phyloP scores from a whole-genome alignment of 73 alveolate species.

The Effrenium voratum region DNA sequence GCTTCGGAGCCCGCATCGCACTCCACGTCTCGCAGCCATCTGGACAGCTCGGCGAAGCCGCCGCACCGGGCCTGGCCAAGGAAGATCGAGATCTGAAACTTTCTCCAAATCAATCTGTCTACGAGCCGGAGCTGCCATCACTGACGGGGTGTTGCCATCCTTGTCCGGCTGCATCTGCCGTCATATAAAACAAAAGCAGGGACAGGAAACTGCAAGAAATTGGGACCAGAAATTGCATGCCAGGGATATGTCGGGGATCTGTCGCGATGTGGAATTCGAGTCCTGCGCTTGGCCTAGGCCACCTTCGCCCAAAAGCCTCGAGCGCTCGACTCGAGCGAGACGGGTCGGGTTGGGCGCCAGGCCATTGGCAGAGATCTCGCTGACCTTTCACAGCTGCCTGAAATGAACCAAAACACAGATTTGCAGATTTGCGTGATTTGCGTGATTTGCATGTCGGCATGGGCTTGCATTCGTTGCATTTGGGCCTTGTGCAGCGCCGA shows the following conservation, averaged over 20 bases:
- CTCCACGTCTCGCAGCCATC: conserved; percentile 21
- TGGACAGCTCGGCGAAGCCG: conserved; percentile 12
- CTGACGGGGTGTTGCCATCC: conserved; percentile 33
- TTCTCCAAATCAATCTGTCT: background rate
- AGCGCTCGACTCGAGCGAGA: too few relatives aligned
- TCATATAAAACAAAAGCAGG: background rate
- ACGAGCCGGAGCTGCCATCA: too few relatives aligned
- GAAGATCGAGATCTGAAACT: background rate
- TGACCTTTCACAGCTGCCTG: conserved; percentile 26
- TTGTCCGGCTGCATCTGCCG: conserved; percentile 39
- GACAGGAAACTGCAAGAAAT: too few relatives aligned
- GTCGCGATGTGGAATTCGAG: too few relatives aligned
- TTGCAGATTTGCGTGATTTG: too few relatives aligned
- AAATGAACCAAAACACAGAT: too few relatives aligned
- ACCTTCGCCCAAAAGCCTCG: background rate
- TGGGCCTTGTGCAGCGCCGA: conserved; percentile 69
- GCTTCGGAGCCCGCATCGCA: too few relatives aligned
- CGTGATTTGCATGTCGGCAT: too few relatives aligned
- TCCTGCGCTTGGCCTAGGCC: background rate
- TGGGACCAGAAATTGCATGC: too few relatives aligned
- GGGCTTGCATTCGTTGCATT: too few relatives aligned
- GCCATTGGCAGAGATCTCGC: background rate
- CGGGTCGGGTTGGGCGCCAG: background rate
- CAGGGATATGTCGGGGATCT: too few relatives aligned
- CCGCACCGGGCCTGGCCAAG: conserved; percentile 54